Conservation (phyloP, 495 filamentous ascomycete genomes). For the Neurospora sp. region DNA sequence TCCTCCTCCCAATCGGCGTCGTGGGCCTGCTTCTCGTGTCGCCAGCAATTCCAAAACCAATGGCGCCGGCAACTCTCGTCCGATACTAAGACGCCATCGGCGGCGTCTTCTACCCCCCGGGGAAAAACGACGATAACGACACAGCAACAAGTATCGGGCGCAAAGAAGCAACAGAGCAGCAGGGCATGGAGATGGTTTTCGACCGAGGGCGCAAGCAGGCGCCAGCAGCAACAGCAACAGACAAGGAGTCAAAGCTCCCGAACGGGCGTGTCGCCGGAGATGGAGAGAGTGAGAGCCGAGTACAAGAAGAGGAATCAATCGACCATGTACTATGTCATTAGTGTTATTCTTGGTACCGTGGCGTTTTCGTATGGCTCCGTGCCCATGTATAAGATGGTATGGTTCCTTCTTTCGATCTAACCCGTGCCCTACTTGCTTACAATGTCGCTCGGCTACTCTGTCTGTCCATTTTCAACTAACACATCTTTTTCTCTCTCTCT, state of each 20-base stretch:
- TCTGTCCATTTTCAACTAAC: not conserved
- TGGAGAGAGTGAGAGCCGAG: conserved; percentile 44
- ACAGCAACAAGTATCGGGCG: conserved; percentile 3
- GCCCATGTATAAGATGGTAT: conserved; percentile 93
- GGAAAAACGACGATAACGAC: not conserved
- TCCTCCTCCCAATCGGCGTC: not conserved
- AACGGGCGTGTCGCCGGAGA: conserved; percentile 26
- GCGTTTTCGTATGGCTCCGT: conserved; percentile 93
- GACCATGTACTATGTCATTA: conserved; percentile 65
- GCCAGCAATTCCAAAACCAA: not conserved
- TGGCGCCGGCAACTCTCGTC: not conserved
- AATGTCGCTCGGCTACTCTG: not conserved
- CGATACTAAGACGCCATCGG: not conserved
- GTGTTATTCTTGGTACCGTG: conserved; percentile 79
- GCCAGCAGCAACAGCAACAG: conserved; percentile 10
- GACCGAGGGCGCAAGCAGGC: conserved; percentile 3
- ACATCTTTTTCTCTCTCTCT: too few relatives aligned
- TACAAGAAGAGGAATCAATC: conserved; percentile 50
- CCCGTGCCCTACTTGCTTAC: not conserved
- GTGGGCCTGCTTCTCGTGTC: conserved; percentile 5
- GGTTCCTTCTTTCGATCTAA: not conserved
- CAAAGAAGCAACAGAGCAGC: conserved; percentile 17
- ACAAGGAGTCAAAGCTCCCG: not conserved
- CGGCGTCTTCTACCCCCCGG: not conserved
- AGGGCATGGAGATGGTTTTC: conserved; percentile 14